These are phyloP conservation scores for Coleophoma eucalyptorum DNA, from an alignment of 2,329 filamentous ascomycete species.

Conservation along the genomic window DNA sequence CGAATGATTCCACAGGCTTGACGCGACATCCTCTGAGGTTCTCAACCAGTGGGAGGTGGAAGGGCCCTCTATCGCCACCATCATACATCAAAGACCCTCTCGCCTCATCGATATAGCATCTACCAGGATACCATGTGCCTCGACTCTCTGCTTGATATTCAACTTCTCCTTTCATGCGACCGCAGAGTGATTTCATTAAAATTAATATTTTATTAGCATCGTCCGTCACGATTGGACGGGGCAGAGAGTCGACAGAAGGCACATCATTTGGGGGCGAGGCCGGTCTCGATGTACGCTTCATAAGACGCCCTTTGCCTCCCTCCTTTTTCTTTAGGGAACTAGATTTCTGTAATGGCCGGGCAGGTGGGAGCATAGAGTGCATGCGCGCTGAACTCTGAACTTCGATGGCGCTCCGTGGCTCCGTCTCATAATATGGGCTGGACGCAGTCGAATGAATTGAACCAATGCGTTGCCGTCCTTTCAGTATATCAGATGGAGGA, in stretches of 20 bases:
- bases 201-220: conserved; percentile 70
- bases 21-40: conserved; percentile 74
- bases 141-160: conserved; percentile 63
- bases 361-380: conserved; percentile 33
- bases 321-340: conserved; percentile 42
- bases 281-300: conserved; percentile 52
- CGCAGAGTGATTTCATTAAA: conserved; percentile 74
- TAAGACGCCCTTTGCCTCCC: conserved; percentile 43
- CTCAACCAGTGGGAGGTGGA: conserved; percentile 63
- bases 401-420: conserved; percentile 32
- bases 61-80: conserved; percentile 60
- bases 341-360: conserved; percentile 25
- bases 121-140: conserved; percentile 65
- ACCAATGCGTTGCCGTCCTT: conserved; percentile 61
- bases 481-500: conserved; percentile 29
- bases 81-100: conserved; percentile 73
- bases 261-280: conserved; percentile 49
- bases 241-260: conserved; percentile 57
- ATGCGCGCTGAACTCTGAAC: conserved; percentile 35
- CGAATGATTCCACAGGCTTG: conserved; percentile 45
- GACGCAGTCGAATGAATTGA: conserved; percentile 65
- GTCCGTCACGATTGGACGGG: conserved; percentile 55
- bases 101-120: conserved; percentile 75
- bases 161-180: conserved; percentile 75
- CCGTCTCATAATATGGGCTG: conserved; percentile 43